Evolutionary conservation across 2,329 filamentous ascomycete genomes (phyloP), one percentile per base, ranked within the genome.

Genomic region (Ophiostoma novo-ulmi): DNA sequence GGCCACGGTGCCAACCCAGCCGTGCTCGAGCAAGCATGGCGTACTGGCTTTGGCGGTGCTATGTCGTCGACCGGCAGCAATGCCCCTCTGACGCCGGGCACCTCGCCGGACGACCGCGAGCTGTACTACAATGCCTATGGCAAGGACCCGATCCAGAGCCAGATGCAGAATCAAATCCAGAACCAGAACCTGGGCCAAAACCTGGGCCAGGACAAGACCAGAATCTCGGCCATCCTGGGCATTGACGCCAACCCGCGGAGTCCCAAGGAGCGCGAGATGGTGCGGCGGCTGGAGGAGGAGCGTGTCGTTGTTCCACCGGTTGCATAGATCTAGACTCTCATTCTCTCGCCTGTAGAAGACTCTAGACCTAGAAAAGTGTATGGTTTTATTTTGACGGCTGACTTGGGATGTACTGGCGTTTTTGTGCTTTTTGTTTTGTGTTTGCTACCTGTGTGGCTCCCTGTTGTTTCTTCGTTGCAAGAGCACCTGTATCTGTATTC

Each of bases 21-120:
- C 17, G 82, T 87, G 44, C 82, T 93, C 26, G 90, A 92, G 80
- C 88, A 89, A 77, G 87, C 89, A n/a, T 93, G 90, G 88, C 85
- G 83, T 5, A 41, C 13, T 35, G 66, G 71, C 26, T 76, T 76
- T 71, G 79, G 78, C 58, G 35, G 64, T 20, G 22, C 44, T n/a
- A n/a, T 64, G 41, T n/a, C 55, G 63, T 22, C 26, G 41, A 58
- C 31, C 10, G n/a, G 52, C 39, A n/a, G 52, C 64, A 71, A 41
- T 22, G 73, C 70, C 70, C 44, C 69, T 20, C 69, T 63, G 75
- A 76, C 72, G 73, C 38, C 48, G 13, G 55, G 38, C 38, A 67
- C 65, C 7, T 31, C 38, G 38, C 39, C 36, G 10, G 84, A 85
- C 63, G 82, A 84, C 68, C 80, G 82, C 66, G 80, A 82, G 0